A percentile compares a stretch with the other conserved stretches of the same genome.
These are phyloP conservation scores for Hagleromyces aurorensis DNA, from an alignment of 805 yeast genomes.

Conservation along the genomic window DNA sequence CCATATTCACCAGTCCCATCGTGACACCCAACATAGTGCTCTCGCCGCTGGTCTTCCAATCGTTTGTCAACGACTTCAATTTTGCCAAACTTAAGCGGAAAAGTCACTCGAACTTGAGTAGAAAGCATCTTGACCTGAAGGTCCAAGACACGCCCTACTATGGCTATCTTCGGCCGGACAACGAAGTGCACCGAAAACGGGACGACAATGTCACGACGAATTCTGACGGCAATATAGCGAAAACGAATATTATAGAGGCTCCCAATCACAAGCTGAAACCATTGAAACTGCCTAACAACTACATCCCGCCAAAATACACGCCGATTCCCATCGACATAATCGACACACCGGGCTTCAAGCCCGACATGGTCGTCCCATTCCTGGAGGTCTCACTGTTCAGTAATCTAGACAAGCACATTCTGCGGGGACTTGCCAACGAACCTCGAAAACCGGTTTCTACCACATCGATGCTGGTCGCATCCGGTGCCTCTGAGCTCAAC, in stretches of 20 bases:
- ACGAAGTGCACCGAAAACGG: constrained; percentile 2
- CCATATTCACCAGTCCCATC: constrained; percentile 28
- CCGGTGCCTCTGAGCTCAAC: constrained; percentile 71
- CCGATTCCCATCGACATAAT: constrained; percentile 62
- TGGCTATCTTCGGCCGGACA: constrained; percentile 6
- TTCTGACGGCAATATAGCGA: constrained; percentile 12
- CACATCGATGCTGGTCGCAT: constrained; percentile 62
- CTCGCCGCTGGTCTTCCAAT: constrained; percentile 35
- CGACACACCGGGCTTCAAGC: constrained; percentile 67
- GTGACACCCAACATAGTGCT: constrained; percentile 26
- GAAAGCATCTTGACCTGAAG: constrained; percentile 9
- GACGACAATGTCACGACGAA: constrained; percentile 10
- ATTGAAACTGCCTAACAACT: constrained; percentile 19
- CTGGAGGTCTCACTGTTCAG: constrained; percentile 63
- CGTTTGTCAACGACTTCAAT: constrained; percentile 24
- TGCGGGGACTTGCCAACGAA: constrained; percentile 55
- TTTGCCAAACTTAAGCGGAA: constrained; percentile 12
- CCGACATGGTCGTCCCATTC: constrained; percentile 64
- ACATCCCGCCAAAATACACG: constrained; percentile 43
- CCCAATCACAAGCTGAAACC: constrained; percentile 3
- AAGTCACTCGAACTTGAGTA: constrained; percentile 12
- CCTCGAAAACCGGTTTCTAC: constrained; percentile 56
- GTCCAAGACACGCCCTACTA: constrained; percentile 9
- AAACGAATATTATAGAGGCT: too few relatives aligned
- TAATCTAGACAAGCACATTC: constrained; percentile 48